Evolutionary conservation across 1,284 basidiomycete species (phyloP).

Genomic region (Quambalaria eucalypti): DNA sequence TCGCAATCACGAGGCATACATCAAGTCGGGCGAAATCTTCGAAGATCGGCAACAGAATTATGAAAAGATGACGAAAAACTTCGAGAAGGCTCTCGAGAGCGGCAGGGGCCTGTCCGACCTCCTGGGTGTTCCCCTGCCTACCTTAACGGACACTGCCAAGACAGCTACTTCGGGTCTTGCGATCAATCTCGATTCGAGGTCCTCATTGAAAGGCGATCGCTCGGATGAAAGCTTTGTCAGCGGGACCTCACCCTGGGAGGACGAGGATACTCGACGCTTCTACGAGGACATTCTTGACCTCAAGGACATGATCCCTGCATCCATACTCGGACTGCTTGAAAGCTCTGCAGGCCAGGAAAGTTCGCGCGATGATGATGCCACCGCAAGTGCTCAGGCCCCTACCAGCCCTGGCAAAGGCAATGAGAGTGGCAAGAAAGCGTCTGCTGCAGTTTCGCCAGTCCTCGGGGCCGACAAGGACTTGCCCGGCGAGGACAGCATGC

Average conservation of each 20-base stretch:
- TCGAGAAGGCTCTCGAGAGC: slow-evolving; percentile 63
- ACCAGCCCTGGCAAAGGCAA: slow-evolving; percentile 47
- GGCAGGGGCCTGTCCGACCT: slow-evolving; percentile 68
- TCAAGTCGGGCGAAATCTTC: slow-evolving; percentile 95
- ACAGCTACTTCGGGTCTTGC: slow-evolving; percentile 50
- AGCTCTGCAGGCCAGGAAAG: slow-evolving; percentile 15
- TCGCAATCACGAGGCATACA: slow-evolving; percentile 95
- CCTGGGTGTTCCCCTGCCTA: slow-evolving; percentile 68
- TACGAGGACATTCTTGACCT: slow-evolving; percentile 89
- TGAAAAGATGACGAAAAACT: slow-evolving; percentile 91
- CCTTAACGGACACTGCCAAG: slow-evolving; percentile 63
- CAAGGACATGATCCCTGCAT: slow-evolving; percentile 78
- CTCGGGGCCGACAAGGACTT: slow-evolving; percentile 7
- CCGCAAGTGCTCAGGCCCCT: not conserved
- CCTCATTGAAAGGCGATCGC: slow-evolving; percentile 45
- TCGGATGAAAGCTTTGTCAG: slow-evolving; percentile 46
- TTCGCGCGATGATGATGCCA: slow-evolving; percentile 13
- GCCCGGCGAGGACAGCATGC: slow-evolving; percentile 47
- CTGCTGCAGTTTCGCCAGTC: not conserved
- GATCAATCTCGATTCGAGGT: slow-evolving; percentile 49
- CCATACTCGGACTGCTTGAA: slow-evolving; percentile 59
- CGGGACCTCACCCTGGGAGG: slow-evolving; percentile 78
- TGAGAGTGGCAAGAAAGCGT: slow-evolving; percentile 20
- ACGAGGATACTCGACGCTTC: slow-evolving; percentile 89
- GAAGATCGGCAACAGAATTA: slow-evolving; percentile 97